A percentile compares a stretch with the other conserved stretches of the same genome.
Conservation (phyloP, 768 basidiomycete genomes). For the Asterophora parasitica region DNA sequence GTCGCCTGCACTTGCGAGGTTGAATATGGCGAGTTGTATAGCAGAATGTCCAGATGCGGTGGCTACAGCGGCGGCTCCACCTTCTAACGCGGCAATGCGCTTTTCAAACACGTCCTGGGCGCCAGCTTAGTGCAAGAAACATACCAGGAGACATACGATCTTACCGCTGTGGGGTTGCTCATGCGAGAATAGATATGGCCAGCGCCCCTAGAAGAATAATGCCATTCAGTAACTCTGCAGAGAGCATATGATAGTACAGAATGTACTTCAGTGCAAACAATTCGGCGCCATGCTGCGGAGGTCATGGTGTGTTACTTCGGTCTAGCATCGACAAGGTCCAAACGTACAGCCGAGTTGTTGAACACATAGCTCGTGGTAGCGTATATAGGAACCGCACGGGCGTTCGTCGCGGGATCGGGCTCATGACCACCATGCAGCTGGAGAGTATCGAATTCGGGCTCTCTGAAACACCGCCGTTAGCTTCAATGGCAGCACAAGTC, state of each 20-base stretch:
- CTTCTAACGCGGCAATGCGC: conserved; percentile 74
- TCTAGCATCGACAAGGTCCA: not conserved
- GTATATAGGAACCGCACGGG: conserved; percentile 78
- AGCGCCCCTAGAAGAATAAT: conserved; percentile 35
- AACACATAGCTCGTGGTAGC: conserved; percentile 70
- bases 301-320: not conserved
- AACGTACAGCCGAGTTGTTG: conserved; percentile 58
- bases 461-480: conserved; percentile 23
- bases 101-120: conserved; percentile 71
- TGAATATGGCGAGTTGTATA: conserved; percentile 66
- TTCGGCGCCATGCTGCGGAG: conserved; percentile 61
- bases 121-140: not conserved
- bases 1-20: conserved; percentile 61
- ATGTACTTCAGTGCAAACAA: conserved; percentile 58
- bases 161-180: conserved; percentile 60
- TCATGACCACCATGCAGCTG: conserved; percentile 75
- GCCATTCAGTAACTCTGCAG: too few species aligned
- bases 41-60: conserved; percentile 73
- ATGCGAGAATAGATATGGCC: conserved; percentile 71
- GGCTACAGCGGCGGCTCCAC: conserved; percentile 74
- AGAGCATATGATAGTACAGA: too few species aligned
- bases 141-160: conserved; percentile 14
- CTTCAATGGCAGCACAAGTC: not conserved
- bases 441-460: conserved; percentile 75
- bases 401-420: conserved; percentile 59